Evolutionary conservation across 441 rosid species (phyloP).

Genomic region (Populus tomentosa): DNA sequence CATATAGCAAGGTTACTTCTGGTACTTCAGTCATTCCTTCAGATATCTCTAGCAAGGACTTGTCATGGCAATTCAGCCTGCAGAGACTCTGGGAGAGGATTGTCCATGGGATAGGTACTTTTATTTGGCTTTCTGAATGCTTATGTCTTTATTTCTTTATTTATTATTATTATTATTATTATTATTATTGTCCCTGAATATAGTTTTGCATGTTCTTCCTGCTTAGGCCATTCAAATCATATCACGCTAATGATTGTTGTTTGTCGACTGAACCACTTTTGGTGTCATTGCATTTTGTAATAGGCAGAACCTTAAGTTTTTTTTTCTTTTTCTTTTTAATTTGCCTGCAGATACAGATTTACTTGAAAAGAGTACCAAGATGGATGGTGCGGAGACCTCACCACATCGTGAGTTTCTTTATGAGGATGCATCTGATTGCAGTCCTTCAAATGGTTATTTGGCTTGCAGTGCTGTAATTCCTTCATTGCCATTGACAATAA

Average conservation of each 20-base stretch:
- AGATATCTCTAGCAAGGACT: constrained; percentile 36
- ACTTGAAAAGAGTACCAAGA: constrained; percentile 31
- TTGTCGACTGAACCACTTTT: neutral
- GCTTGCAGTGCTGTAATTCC: constrained; percentile 61
- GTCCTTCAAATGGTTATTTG: constrained; percentile 27
- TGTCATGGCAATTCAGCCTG: constrained; percentile 75
- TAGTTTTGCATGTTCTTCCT: neutral
- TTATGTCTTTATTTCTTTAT: neutral
- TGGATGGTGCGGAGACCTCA: constrained; percentile 23
- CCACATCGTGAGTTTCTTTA: constrained; percentile 52
- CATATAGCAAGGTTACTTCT: constrained; percentile 72
- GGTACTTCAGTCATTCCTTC: constrained; percentile 43
- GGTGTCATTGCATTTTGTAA: neutral
- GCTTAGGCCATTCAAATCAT: neutral
- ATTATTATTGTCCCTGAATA: neutral
- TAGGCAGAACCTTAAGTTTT: neutral
- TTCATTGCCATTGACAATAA: constrained; percentile 73
- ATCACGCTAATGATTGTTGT: neutral
- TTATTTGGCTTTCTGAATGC: neutral
- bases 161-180: neutral
- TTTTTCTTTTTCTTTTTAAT: neutral
- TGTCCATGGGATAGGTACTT: constrained; percentile 53
- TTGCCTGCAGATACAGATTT: constrained; percentile 1
- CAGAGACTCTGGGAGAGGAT: constrained; percentile 75
- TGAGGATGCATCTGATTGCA: constrained; percentile 42